Base-by-base conservation (phyloP, 306 rosid species). In the Biancaea sappan region DNA sequence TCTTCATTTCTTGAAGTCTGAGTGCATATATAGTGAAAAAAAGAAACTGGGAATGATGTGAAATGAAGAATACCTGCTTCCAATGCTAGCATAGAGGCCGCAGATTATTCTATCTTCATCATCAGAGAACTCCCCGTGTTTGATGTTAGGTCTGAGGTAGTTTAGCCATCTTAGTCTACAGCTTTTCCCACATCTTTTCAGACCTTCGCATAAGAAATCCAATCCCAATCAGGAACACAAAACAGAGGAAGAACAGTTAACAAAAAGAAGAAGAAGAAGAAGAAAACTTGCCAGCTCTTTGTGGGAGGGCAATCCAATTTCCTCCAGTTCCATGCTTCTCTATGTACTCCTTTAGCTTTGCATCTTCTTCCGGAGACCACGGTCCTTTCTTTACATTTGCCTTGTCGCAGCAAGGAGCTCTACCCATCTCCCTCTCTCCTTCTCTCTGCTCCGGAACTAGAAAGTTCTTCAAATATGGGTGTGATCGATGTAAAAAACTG, bases 321-420 rank as follows among this genome's bases (percentile, higher is more conserved):
- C 94, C 96, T 5, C 97, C 98, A 35, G 97, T 94, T 64, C 98
- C 98, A 82, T 82, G 52, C 64, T 84, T 77, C 0, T 94, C 83
- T 70, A 94, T 89, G 46, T 80, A 91, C 11, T 91, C 87, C 57
- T 81, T 91, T 0, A 94, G 90, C 85, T 81, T 90, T 24, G 85
- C 84, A 84, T 94, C 98, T 88, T 94, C 98, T 80, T 94, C 96
- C 12, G 94, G 97, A 32, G 98, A 89, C 98, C 98, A 94, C 71
- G 98, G 98, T 5, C 98, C 98, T 77, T 68, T 94, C 91, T 94
- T 94, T 51, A 94, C 98, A 79, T 85, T 89, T 29, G 89, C 88
- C 85, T 94, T 94, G 77, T 94, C 98, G 79, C 98, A 94, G 38
- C 98, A 94, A 59, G 98, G 98, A 85, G 97, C 91, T 71, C 98